Evolutionary conservation across 768 basidiomycete species (phyloP).

Genomic region (Sarcomyxa edulis): DNA sequence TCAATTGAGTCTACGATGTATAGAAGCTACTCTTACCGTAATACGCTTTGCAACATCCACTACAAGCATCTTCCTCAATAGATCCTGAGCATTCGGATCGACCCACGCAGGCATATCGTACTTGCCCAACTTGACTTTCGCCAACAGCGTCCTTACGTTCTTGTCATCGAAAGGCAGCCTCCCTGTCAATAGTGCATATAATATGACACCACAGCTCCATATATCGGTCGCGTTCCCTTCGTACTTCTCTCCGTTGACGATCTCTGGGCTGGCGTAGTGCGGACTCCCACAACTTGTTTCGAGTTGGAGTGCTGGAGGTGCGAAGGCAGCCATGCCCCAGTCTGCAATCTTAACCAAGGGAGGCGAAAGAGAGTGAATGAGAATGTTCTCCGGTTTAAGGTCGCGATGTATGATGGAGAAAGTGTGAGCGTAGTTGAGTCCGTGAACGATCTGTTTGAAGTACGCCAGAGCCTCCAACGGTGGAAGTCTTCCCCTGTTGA

Average conservation of each 20-base stretch:
- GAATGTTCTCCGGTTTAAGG: constrained; percentile 95
- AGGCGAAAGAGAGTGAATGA: constrained; percentile 78
- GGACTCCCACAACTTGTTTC: constrained; percentile 96
- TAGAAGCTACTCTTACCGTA: constrained; percentile 51
- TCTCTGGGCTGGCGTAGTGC: constrained; percentile 96
- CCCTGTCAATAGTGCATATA: constrained; percentile 86
- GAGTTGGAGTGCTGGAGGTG: constrained; percentile 75
- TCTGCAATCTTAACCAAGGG: constrained; percentile 94
- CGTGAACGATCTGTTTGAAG: constrained; percentile 95
- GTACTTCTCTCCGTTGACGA: constrained; percentile 88
- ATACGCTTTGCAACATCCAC: constrained; percentile 80
- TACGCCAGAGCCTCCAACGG: constrained; percentile 81
- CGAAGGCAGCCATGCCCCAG: constrained; percentile 98
- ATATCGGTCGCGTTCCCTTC: constrained; percentile 89
- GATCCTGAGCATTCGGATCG: constrained; percentile 78
- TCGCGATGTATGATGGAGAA: constrained; percentile 98
- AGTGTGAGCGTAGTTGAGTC: constrained; percentile 93
- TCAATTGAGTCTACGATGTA: too few relatives aligned
- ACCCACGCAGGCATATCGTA: constrained; percentile 81
- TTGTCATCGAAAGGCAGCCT: constrained; percentile 93
- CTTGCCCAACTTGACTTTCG: constrained; percentile 83
- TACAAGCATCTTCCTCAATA: constrained; percentile 83
- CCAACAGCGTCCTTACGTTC: constrained; percentile 68
- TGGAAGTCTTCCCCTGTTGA: constrained; percentile 78
- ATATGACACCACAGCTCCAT: constrained; percentile 95